phyloP scores from a whole-genome alignment of 192 early-diverging fungal genomes.

The Rhizophagus prolifer region DNA sequence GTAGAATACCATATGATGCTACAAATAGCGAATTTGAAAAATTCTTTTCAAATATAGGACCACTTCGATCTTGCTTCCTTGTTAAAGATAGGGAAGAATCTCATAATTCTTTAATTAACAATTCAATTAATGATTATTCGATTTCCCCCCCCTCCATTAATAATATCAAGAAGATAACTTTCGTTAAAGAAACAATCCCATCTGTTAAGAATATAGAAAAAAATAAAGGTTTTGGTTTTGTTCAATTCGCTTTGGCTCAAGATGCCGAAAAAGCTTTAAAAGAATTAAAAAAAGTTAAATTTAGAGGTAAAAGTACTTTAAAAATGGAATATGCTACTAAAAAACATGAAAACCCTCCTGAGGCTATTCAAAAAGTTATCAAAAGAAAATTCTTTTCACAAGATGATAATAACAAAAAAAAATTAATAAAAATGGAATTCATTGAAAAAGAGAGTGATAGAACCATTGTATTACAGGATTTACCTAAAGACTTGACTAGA shows the following conservation, averaged over 20 bases:
- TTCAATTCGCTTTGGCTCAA: constrained; percentile 77
- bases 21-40: constrained; percentile 79
- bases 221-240: constrained; percentile 92
- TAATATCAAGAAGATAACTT: constrained; percentile 21
- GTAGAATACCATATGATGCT: constrained; percentile 80
- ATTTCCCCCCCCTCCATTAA: not conserved
- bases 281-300: constrained; percentile 73
- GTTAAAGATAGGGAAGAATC: constrained; percentile 52
- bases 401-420: constrained; percentile 19
- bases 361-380: not conserved
- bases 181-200: constrained; percentile 4
- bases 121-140: constrained; percentile 23
- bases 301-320: constrained; percentile 67
- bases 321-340: constrained; percentile 76
- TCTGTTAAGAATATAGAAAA: constrained; percentile 7
- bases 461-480: constrained; percentile 56
- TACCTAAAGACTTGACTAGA: constrained; percentile 60
- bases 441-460: not conserved
- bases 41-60: constrained; percentile 89
- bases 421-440: constrained; percentile 10
- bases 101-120: constrained; percentile 30
- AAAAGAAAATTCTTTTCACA: constrained; percentile 3
- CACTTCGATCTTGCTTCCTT: constrained; percentile 87
- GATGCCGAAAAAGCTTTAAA: constrained; percentile 79
- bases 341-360: constrained; percentile 39